Conservation (phyloP, 116 monocot species). For the Dioscorea cayenensis region DNA sequence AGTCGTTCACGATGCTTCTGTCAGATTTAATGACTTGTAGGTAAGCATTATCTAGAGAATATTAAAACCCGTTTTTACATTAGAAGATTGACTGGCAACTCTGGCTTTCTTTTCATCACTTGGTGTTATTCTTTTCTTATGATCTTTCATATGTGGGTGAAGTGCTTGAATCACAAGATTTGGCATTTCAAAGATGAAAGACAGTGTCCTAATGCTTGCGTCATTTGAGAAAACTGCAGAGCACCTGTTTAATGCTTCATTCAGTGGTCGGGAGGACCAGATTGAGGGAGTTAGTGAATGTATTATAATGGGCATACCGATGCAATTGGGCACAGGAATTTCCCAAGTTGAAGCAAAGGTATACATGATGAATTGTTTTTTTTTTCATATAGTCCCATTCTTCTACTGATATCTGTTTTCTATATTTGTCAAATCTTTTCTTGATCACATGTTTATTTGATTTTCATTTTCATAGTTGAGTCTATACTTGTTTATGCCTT, state of each 20-base stretch:
- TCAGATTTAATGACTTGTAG: conserved; percentile 95
- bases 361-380: neutral
- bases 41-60: conserved; percentile 31
- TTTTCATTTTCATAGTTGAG: neutral
- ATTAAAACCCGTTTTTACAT: neutral
- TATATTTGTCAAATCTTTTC: neutral
- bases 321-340: conserved; percentile 91
- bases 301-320: conserved; percentile 95
- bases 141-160: conserved; percentile 69
- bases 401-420: neutral
- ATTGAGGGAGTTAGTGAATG: conserved; percentile 97
- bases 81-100: neutral
- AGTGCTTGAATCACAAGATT: conserved; percentile 86
- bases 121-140: conserved; percentile 5
- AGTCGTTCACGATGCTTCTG: conserved; percentile 89
- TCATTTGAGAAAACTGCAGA: conserved; percentile 96
- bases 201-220: conserved; percentile 90
- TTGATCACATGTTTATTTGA: neutral
- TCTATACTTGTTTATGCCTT: neutral
- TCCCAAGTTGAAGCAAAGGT: conserved; percentile 96
- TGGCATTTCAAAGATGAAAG: conserved; percentile 94
- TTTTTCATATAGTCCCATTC: neutral
- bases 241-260: conserved; percentile 83
- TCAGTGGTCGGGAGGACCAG: conserved; percentile 73
- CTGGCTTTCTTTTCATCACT: neutral